A percentile compares a stretch with the other conserved stretches of the same genome.
Conservation (phyloP, 2,329 filamentous ascomycete species). For the Karstenula rhodostoma region DNA sequence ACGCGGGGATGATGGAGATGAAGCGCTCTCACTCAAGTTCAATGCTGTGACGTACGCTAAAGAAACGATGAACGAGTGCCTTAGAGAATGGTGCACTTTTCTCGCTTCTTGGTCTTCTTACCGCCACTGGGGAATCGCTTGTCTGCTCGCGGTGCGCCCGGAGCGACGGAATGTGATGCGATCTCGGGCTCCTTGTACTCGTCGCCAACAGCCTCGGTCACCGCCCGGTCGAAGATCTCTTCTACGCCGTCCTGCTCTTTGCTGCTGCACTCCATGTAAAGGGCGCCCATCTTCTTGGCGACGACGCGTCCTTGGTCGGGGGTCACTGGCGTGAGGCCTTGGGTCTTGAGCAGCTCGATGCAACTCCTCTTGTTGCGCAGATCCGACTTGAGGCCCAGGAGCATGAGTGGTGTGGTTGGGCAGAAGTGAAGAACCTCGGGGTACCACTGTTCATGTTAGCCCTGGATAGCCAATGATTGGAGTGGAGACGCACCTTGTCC, state of each 20-base stretch:
- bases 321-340: slow-evolving; percentile 94
- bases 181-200: slow-evolving; percentile 53
- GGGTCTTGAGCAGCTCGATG: slow-evolving; percentile 98
- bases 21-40: slow-evolving; percentile 12
- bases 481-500: slow-evolving; percentile 78
- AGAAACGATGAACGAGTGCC: slow-evolving; percentile 24
- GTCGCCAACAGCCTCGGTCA: slow-evolving; percentile 86
- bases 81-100: slow-evolving; percentile 52
- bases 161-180: slow-evolving; percentile 18
- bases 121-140: slow-evolving; percentile 32
- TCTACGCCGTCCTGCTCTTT: slow-evolving; percentile 97
- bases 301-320: slow-evolving; percentile 87
- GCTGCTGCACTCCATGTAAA: slow-evolving; percentile 98
- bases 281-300: slow-evolving; percentile 90
- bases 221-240: slow-evolving; percentile 92
- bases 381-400: slow-evolving; percentile 96
- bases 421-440: slow-evolving; percentile 99
- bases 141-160: slow-evolving; percentile 22
- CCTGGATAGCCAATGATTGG: slow-evolving; percentile 3
- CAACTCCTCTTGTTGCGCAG: slow-evolving; percentile 94
- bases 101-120: slow-evolving; percentile 50
- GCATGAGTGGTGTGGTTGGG: slow-evolving; percentile 93
- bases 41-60: slow-evolving; percentile 23
- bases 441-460: slow-evolving; percentile 79
- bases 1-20: slow-evolving; percentile 10